Conservation (phyloP, 2,329 filamentous ascomycete species). For the Huntiella bhutanensis region DNA sequence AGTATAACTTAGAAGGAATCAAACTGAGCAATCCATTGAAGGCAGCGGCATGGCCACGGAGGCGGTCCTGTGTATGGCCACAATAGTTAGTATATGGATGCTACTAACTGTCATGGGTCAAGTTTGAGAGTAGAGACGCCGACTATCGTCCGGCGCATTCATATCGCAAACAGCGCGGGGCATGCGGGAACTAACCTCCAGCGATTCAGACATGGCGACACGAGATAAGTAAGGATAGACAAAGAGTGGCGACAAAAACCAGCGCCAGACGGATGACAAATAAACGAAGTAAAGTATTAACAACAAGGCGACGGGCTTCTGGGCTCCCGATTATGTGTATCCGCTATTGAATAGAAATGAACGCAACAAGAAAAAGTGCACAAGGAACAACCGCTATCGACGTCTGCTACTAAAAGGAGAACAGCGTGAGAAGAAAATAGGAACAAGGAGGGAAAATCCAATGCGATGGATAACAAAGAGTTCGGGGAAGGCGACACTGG, state of each 20-base stretch:
- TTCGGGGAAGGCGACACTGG: no score
- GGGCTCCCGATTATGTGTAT: neutral
- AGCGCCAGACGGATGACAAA: no score
- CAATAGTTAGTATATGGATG: slow-evolving; percentile 7
- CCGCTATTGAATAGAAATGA: neutral
- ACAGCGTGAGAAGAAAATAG: no score
- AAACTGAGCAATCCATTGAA: slow-evolving; percentile 76
- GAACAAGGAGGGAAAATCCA: no score
- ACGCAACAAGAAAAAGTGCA: neutral
- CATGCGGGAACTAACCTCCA: slow-evolving; percentile 14
- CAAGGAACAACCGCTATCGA: no score
- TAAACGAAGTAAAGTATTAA: neutral
- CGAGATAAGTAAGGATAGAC: neutral
- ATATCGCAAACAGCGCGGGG: neutral
- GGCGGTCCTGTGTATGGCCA: slow-evolving; percentile 27
- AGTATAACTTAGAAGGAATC: slow-evolving; percentile 81
- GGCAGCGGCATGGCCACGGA: slow-evolving; percentile 45
- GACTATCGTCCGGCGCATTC: neutral
- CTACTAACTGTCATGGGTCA: neutral
- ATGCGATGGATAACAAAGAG: no score
- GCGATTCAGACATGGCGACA: slow-evolving; percentile 15
- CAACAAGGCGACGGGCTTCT: neutral
- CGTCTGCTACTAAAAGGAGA: no score
- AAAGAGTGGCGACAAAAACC: slow-evolving; percentile 1
- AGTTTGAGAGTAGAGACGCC: neutral